Base-by-base conservation (phyloP, 768 basidiomycete species). In the Dendrothele bispora region DNA sequence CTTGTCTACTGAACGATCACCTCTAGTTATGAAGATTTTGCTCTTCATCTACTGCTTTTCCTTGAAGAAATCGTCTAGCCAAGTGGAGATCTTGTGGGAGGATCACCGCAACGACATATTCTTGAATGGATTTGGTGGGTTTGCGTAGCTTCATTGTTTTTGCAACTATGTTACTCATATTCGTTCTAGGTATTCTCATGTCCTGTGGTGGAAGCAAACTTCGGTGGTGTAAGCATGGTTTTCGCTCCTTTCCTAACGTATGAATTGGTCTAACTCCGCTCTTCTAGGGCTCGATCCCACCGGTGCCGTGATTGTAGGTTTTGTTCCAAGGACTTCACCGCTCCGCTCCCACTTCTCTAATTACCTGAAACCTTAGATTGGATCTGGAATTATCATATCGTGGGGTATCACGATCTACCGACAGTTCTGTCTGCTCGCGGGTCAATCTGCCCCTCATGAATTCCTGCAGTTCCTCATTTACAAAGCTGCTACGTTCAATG, bases 51-150 rank as follows among this genome's bases (percentile, higher is more conserved):
- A 93, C 67, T 94, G 94, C 64, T 81, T 72, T 58, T 77, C 89
- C 3, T 75, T 95, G 37, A 83, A 91, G 24, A 78, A 76, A 26
- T 82, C 80, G 53, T 93, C 89, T 5, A 94, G 90, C 57, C 97
- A 99, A 67, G 95, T 99, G 2, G 80, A 82, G 38, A 82, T 97
- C n/a, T 78, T 97, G 24, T 98, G 92, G 93, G 91, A 97, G 65
- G 95, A 98, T 61, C 95, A 98, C 55, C 76, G 95, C 55, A 98
- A 94, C 58, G 95, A 95, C 59, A 62, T 93, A n/a, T 89, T 82
- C 61, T 83, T 92, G 61, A 93, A 93, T 58, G 71, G 78, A 21
- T 87, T 89, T 51, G 86, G 86, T 86, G 51, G 28, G 74, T 45
- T 3, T 18, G 12, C n/a, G 22, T 29, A 3, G 17, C 48, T 18